Percentiles rank a stretch among this genome's conserved stretches.
Evolutionary conservation across 176 grass and related monocot species (phyloP).

Genomic region (Puya raimondii): DNA sequence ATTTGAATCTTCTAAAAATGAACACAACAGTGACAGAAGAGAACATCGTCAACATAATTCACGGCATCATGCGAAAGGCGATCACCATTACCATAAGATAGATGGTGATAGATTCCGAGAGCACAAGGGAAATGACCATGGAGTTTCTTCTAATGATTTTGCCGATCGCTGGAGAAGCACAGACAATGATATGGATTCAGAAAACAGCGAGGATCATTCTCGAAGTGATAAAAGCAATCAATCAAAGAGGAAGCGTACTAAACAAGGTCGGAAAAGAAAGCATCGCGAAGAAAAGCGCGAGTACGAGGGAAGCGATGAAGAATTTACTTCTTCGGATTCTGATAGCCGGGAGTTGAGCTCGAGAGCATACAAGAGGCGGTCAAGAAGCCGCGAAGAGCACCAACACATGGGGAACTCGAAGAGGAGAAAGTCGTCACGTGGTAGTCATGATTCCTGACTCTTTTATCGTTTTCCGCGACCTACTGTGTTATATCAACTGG

Average conservation of each 20-base stretch:
- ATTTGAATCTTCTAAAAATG: slow-evolving; percentile 6
- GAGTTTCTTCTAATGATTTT: neutral
- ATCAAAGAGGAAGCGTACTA: slow-evolving; percentile 10
- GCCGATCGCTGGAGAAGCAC: slow-evolving; percentile 33
- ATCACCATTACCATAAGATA: slow-evolving; percentile 15
- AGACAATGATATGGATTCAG: slow-evolving; percentile 29
- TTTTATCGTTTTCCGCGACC: slow-evolving; percentile 1
- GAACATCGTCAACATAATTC: slow-evolving; percentile 1
- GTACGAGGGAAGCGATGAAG: slow-evolving; percentile 3
- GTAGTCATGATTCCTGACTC: slow-evolving; percentile 4
- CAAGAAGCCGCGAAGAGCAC: slow-evolving; percentile 25
- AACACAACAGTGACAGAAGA: slow-evolving; percentile 12
- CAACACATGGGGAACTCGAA: slow-evolving; percentile 8
- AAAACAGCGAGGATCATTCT: slow-evolving; percentile 7
- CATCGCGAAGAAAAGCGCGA: slow-evolving; percentile 17
- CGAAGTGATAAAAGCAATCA: slow-evolving; percentile 5
- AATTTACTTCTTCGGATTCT: slow-evolving; percentile 8
- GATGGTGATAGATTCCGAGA: slow-evolving; percentile 19
- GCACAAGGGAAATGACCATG: neutral
- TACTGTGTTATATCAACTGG: neutral
- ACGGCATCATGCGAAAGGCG: neutral
- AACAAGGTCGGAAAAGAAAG: slow-evolving; percentile 27
- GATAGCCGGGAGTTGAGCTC: slow-evolving; percentile 14
- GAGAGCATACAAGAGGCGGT: slow-evolving; percentile 10
- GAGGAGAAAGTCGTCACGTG: slow-evolving; percentile 8